Evolutionary conservation across 257 asterid genomes (phyloP).

Genomic region (Paulownia fortunei): DNA sequence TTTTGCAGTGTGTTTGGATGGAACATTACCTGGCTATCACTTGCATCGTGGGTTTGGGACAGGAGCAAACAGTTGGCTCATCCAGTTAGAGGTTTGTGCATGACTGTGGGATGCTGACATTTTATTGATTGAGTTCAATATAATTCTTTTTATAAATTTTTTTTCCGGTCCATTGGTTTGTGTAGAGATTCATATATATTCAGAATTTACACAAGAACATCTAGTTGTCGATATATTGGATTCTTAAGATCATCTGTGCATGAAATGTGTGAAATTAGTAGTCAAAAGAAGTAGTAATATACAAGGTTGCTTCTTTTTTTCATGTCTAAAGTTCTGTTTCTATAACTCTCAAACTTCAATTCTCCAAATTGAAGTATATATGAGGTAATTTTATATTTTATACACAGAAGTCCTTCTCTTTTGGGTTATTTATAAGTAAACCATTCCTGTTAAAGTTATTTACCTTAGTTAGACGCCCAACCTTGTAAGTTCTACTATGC

Average conservation of each 20-base stretch:
- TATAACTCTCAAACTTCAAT: neutral
- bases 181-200: neutral
- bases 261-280: neutral
- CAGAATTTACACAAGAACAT: neutral
- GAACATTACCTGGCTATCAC: slow-evolving; percentile 93
- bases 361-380: neutral
- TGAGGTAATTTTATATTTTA: neutral
- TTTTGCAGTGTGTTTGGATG: slow-evolving; percentile 89
- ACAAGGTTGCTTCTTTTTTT: neutral
- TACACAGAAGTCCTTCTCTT: neutral
- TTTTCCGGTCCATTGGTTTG: neutral
- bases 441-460: neutral
- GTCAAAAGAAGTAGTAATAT: neutral
- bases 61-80: slow-evolving; percentile 92
- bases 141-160: neutral
- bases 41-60: slow-evolving; percentile 79
- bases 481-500: neutral
- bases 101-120: neutral
- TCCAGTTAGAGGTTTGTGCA: slow-evolving; percentile 85
- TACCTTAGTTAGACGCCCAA: neutral
- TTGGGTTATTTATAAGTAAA: neutral
- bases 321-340: neutral
- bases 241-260: neutral
- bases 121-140: neutral
- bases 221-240: neutral